Conservation (phyloP, 192 early-diverging fungal genomes). For the Backusella westeae region DNA sequence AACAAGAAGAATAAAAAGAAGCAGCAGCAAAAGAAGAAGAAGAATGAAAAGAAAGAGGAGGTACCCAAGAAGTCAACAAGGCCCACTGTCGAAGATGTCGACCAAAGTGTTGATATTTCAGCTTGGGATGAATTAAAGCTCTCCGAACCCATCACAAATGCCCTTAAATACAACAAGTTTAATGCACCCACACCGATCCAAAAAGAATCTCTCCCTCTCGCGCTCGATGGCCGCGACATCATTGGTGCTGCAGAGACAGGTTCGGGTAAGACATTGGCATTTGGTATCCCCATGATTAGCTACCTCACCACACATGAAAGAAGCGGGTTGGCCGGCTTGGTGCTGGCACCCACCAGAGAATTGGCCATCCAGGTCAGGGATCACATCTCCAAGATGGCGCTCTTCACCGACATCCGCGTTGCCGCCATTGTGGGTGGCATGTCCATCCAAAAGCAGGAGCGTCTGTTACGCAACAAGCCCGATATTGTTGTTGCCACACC, state of each 20-base stretch:
- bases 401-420: slow-evolving; percentile 34
- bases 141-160: slow-evolving; percentile 56
- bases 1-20: slow-evolving; percentile 30
- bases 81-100: slow-evolving; percentile 27
- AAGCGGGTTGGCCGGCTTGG: slow-evolving; percentile 56
- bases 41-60: slow-evolving; percentile 10
- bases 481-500: slow-evolving; percentile 83
- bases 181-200: slow-evolving; percentile 87
- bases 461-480: slow-evolving; percentile 61
- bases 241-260: slow-evolving; percentile 95
- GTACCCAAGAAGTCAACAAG: slow-evolving; percentile 2
- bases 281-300: slow-evolving; percentile 91
- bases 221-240: slow-evolving; percentile 76
- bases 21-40: slow-evolving; percentile 21
- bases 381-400: slow-evolving; percentile 62
- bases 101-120: slow-evolving; percentile 59
- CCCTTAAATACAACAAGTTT: slow-evolving; percentile 72
- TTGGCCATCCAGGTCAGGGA: slow-evolving; percentile 93
- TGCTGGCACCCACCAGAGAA: slow-evolving; percentile 93
- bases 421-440: slow-evolving; percentile 91
- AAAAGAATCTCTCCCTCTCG: slow-evolving; percentile 64
- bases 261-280: slow-evolving; percentile 94
- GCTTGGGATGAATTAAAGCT: slow-evolving; percentile 72
- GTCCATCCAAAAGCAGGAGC: slow-evolving; percentile 87
- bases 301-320: slow-evolving; percentile 50